Evolutionary conservation across 352 stramenopile genomes (phyloP), one percentile per base, ranked within the genome.

Genomic region (Pythium oligandrum): DNA sequence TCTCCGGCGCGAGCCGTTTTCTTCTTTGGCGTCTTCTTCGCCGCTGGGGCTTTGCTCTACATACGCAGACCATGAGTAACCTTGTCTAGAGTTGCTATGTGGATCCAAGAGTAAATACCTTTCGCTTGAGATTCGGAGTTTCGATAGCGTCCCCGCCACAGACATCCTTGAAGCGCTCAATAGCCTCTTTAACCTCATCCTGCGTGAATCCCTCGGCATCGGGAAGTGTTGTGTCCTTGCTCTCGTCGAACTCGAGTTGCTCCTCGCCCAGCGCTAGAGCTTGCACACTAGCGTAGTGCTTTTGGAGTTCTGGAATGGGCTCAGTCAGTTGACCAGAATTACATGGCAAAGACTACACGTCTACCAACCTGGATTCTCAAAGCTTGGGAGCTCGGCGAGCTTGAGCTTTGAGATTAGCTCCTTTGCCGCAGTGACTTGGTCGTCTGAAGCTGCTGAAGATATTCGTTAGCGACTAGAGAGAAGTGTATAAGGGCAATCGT

Each of bases 201-300:
- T 86, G 73, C 0, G 46, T 44, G 68, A 92, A 93, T 1, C 81
- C 83, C 34, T 86, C 79, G 11, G 68, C 55, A 60, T 93, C 83
- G 0, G 83, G 83, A 31, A 92, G 59, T 1, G 83, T 93, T 4
- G 69, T 80, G 59, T 92, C 83, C 57, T 88, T 83, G 33, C 59
- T 70, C 45, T 93, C 80, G 55, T 93, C 77, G 31, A 92, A 92
- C 48, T 80, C 71, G 17, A 93, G 64, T 42, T 75, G 64, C 36
- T 90, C 79, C 61, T 93, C 81, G 1, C 73, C 70, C 2, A 93
- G 58, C 0, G 83, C 83, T 39, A 93, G 71, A 31, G 81, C 83
- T 60, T 93, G 83, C 17, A 92, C 74, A 11, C 66, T 84, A 35
- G 83, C 71, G 48, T 92, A 93, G 53, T 93, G 83, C 47, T 93